Evolutionary conservation across 495 filamentous ascomycete genomes (phyloP).

Genomic region (Penicillium taxi): DNA sequence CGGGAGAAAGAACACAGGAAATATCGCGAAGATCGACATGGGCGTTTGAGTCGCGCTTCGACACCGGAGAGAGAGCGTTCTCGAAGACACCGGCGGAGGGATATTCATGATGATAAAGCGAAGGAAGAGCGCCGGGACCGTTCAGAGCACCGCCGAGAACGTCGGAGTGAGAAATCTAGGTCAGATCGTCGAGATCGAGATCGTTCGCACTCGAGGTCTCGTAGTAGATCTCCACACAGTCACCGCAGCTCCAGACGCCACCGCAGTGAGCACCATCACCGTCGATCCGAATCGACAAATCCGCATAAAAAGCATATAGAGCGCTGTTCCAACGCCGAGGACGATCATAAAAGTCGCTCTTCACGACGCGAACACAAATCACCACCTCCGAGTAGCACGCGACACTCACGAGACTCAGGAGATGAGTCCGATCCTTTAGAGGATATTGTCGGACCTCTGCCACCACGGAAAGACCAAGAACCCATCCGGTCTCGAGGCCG

Average conservation of each 20-base stretch:
- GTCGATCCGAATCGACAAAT: constrained; percentile 18
- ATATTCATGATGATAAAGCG: constrained; percentile 16
- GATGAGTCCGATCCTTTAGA: constrained; percentile 70
- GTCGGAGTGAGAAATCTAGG: constrained; percentile 8
- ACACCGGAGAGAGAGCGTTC: constrained; percentile 25
- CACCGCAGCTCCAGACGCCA: constrained; percentile 15
- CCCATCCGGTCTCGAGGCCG: constrained; percentile 63
- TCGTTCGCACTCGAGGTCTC: constrained; percentile 28
- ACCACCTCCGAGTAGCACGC: constrained; percentile 10
- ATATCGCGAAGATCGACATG: constrained; percentile 9
- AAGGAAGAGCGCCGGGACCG: constrained; percentile 17
- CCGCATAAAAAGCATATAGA: constrained; percentile 16
- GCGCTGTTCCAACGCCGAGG: constrained; percentile 5
- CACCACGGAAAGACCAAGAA: constrained; percentile 36
- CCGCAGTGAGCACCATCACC: constrained; percentile 21
- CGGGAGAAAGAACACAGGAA: constrained; percentile 11
- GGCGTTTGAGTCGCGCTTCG: constrained; percentile 22
- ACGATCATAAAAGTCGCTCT: constrained; percentile 7
- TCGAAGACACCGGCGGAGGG: constrained; percentile 19
- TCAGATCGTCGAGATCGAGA: constrained; percentile 12
- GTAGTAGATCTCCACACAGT: constrained; percentile 27
- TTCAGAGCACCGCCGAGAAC: constrained; percentile 11
- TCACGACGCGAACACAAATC: background rate
- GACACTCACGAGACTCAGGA: constrained; percentile 7
- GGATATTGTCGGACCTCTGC: constrained; percentile 70